A percentile compares a stretch with the other conserved stretches of the same genome.
These are phyloP conservation scores for Stemphylium vesicarium DNA, from an alignment of 2,329 filamentous ascomycete species.

Conservation along the genomic window DNA sequence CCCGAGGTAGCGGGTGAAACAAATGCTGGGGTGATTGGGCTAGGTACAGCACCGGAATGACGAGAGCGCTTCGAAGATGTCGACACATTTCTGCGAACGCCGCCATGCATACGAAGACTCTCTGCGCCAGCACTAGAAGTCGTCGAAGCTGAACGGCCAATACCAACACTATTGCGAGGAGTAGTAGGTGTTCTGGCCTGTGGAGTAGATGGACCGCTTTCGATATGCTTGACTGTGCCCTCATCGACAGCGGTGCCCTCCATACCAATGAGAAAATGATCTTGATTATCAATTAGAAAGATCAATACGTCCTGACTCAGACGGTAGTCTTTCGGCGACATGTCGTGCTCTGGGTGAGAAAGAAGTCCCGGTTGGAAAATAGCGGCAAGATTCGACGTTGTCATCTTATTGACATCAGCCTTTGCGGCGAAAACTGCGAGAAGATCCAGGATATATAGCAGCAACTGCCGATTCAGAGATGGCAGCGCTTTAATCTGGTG, in stretches of 20 bases:
- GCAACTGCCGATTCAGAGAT: slow-evolving; percentile 87
- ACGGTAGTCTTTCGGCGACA: slow-evolving; percentile 92
- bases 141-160: slow-evolving; percentile 76
- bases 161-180: slow-evolving; percentile 59
- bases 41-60: slow-evolving; percentile 73
- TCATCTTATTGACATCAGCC: slow-evolving; percentile 96
- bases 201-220: slow-evolving; percentile 69
- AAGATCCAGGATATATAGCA: slow-evolving; percentile 94
- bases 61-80: slow-evolving; percentile 88
- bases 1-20: slow-evolving; percentile 55
- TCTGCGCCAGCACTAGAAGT: slow-evolving; percentile 78
- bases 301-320: slow-evolving; percentile 97
- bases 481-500: slow-evolving; percentile 90
- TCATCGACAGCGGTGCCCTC: slow-evolving; percentile 97
- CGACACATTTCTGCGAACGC: slow-evolving; percentile 85
- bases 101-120: slow-evolving; percentile 80
- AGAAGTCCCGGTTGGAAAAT: slow-evolving; percentile 98
- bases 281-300: slow-evolving; percentile 97
- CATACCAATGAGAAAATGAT: slow-evolving; percentile 98
- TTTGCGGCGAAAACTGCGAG: slow-evolving; percentile 97
- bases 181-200: slow-evolving; percentile 58
- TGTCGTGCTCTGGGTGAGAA: slow-evolving; percentile 91
- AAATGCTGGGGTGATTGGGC: slow-evolving; percentile 57
- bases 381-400: slow-evolving; percentile 87
- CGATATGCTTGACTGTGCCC: slow-evolving; percentile 69